Base-by-base conservation (phyloP, 2,329 filamentous ascomycete species). In the Diplodia sapinea region DNA sequence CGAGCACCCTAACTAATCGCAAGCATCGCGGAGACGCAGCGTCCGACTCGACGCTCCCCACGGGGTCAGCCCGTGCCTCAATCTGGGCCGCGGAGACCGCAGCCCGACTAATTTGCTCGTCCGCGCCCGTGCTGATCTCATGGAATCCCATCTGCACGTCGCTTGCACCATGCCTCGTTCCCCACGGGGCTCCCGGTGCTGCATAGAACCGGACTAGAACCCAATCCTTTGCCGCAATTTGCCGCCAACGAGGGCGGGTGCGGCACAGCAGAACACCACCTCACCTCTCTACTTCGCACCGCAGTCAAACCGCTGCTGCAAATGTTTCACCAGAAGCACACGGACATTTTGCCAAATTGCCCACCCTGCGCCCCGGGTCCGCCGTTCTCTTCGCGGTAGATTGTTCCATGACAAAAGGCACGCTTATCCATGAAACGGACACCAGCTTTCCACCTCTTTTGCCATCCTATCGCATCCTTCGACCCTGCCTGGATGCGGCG, bases 141-240 rank as follows among this genome's bases (percentile, higher is more conserved):
- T 2, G 2, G 2, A 2, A 26, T 26, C 2, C 23, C 23, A 26
- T 26, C 23, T 26, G 23, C 23, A 26, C 23, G 23, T 26, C 23
- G 23, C 23, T 26, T 26, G 23, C 23, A 26, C 23, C 23, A 23
- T 23, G 31, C 8, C 31, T 3, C 31, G 31, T 59, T 50, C 57
- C 57, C 57, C 57, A 61, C 23, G 57, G 57, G 57, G 57, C 23
- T 6, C 23, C 23, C 12, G 57, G 40, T 20, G 17, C 17, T 61
- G 57, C 57, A 50, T 61, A 26, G 40, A 61, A 61, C 12, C 12
- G 26, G 57, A 61, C 57, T 33, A 61, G 40, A 61, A 61, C 57
- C 5, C 49, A 23, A 59, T 59, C 36, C 55, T 59, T 20, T 26
- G 38, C 20, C 17, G 2, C 56, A 31, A 31, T 49, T 55, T 31